Base-by-base conservation (phyloP, 208 protist species). In the Acanthamoeba triangularis region DNA sequence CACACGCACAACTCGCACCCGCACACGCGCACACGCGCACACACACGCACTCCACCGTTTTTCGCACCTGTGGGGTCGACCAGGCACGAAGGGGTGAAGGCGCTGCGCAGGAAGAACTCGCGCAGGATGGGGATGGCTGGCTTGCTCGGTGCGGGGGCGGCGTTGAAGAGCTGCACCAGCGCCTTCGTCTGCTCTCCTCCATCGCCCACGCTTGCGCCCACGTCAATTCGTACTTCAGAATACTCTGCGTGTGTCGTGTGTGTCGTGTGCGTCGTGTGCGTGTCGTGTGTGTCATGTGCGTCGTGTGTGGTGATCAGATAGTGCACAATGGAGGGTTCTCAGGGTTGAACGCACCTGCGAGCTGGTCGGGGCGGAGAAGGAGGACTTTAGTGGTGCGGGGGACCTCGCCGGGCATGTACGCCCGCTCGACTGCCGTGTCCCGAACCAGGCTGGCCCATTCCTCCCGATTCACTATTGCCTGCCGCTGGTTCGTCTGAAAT, bases 91-190 rank as follows among this genome's bases (percentile, higher is more conserved):
- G 76, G 76, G 10, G 76, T 13, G 23, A 85, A 35, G 14, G 18
- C 18, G 76, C 76, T 85, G 8, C 2, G 37, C 16, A 85, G 76
- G 28, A 35, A 85, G 76, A 85, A 85, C 41, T 85, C 30, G 47
- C 37, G 76, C 20, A 85, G 76, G 44, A 56, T 20, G 47, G 52
- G 44, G 28, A 1, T 2, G 20, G 44, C 44, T 3, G 7, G 18
- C 44, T 18, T 20, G 33, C 37, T 52, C 8, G 41, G 33, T 1
- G 47, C 28, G 13, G 76, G 76, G 0, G 76, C 76, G 23, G 44
- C 47, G 14, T 85, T 85, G 76, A 85, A 85, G 1, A 85, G 4
- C 47, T 85, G 76, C 10, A 85, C 76, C 18, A 85, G 47, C 18
- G 41, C 76, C 30, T 33, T 85, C 13, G 47, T 85, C 44, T 85